A percentile compares a stretch with the other conserved stretches of the same genome.
Conservation (phyloP, 257 asterid genomes). For the Handroanthus guayacan region DNA sequence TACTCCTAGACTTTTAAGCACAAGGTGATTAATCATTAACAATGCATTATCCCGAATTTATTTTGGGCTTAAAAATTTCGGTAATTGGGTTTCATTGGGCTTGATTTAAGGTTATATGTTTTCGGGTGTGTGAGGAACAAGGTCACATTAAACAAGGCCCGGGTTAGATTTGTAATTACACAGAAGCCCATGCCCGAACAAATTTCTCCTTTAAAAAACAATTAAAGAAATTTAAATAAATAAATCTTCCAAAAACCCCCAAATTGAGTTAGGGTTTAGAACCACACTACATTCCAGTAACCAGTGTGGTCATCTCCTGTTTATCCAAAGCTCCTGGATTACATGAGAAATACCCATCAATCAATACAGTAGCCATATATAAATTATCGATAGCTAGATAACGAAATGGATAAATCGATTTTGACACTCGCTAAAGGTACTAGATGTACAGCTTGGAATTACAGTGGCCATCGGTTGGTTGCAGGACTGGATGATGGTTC, state of each 20-base stretch:
- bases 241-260: slow-evolving; percentile 27
- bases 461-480: slow-evolving; percentile 77
- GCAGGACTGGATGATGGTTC: slow-evolving; percentile 71
- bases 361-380: neutral
- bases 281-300: neutral
- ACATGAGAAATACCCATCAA: neutral
- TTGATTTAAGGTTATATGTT: neutral
- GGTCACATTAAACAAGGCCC: neutral
- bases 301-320: slow-evolving; percentile 16
- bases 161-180: neutral
- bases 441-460: slow-evolving; percentile 81
- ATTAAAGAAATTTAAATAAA: neutral
- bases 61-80: neutral
- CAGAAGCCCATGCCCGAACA: slow-evolving; percentile 26
- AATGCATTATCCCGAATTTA: too few relatives aligned
- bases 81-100: neutral
- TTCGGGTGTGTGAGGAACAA: neutral
- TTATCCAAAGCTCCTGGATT: neutral
- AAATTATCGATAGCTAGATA: slow-evolving; percentile 1
- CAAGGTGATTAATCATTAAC: too few relatives aligned
- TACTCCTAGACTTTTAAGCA: too few relatives aligned
- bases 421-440: slow-evolving; percentile 67
- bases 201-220: neutral
- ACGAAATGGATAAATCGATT: slow-evolving; percentile 62
- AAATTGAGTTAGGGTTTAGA: slow-evolving; percentile 47